Evolutionary conservation across 306 rosid species (phyloP), one percentile per base, ranked within the genome.

Genomic region (Glycine tomentella): DNA sequence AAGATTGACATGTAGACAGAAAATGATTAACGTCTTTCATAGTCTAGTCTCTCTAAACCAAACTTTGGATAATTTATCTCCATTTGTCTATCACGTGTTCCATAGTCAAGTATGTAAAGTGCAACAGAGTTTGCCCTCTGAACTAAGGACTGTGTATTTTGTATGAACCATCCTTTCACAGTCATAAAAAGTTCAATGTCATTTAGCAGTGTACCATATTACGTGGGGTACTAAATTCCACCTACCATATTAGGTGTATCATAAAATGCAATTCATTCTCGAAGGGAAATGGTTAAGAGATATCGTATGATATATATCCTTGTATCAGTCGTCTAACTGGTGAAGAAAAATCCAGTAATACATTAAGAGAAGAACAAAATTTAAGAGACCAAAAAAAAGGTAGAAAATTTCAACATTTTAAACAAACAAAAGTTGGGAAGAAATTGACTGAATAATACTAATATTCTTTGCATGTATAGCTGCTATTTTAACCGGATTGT

Each of bases 321-420:
- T 61, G 33, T 75, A 65, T 51, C 9, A 66, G 64, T 75, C 81
- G 57, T 82, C 74, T 51, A 88, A 46, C 90, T 88, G 90, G 93
- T 87, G 95, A 90, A 87, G 86, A 87, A 87, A 83, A 93, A 92
- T 90, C 93, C 97, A 90, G 94, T 74, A 81, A 81, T 81, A 80
- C 82, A 87, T 64, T 74, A 50, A 61, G 69, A 71, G 61, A 78
- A 72, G 76, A 72, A 80, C 80, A 81, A 66, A 81, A 69, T 48
- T 53, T 38, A 81, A 77, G 58, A 76, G 36, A 61, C 12, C 34
- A 51, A 73, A 75, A 73, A 75, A 62, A 13, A 59, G 20, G 13
- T 46, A 31, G 77, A 58, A 75, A 82, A 74, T 3, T 76, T 74
- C 67, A 63, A 59, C 74, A 75, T 9, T 55, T 71, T 56, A 63